phyloP scores from a whole-genome alignment of 2,329 filamentous ascomycete species.

The Aureobasidium sp. region DNA sequence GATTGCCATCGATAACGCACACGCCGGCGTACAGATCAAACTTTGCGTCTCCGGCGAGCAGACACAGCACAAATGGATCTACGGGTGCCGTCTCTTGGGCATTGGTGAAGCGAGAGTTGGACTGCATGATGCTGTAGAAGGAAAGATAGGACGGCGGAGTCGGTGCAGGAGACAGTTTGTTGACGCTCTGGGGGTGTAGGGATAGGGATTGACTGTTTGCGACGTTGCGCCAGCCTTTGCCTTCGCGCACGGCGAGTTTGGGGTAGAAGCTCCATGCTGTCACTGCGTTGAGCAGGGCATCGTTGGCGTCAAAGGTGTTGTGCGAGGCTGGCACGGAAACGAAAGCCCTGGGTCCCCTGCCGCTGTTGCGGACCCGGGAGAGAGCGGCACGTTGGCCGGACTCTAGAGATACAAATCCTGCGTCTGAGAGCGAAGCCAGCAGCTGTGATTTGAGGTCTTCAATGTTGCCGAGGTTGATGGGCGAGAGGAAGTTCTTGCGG shows the following conservation, averaged over 20 bases:
- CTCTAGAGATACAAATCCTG: conserved; percentile 71
- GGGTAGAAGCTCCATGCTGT: conserved; percentile 95
- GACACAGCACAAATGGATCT: conserved; percentile 70
- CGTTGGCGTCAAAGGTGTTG: conserved; percentile 71
- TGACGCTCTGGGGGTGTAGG: conserved; percentile 82
- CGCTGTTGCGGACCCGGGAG: conserved; percentile 60
- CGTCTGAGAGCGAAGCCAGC: conserved; percentile 75
- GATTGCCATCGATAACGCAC: conserved; percentile 78
- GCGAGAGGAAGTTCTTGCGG: conserved; percentile 84
- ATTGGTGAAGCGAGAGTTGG: conserved; percentile 73
- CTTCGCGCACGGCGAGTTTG: conserved; percentile 77
- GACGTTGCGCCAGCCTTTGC: conserved; percentile 82
- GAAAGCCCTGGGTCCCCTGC: conserved; percentile 61
- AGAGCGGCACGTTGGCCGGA: conserved; percentile 64
- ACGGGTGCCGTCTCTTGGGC: conserved; percentile 67
- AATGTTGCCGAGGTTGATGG: conserved; percentile 84
- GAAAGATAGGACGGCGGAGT: conserved; percentile 70
- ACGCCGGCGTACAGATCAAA: conserved; percentile 88
- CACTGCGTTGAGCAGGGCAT: conserved; percentile 70
- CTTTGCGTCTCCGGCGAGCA: conserved; percentile 83
- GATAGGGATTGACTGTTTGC: conserved; percentile 88
- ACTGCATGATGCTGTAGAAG: conserved; percentile 97
- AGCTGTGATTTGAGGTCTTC: conserved; percentile 94
- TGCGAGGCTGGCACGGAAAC: conserved; percentile 73
- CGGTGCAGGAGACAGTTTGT: conserved; percentile 46